These are phyloP conservation scores for Trichoderma orchidacearum DNA, from an alignment of 495 filamentous ascomycete species.

Conservation along the genomic window DNA sequence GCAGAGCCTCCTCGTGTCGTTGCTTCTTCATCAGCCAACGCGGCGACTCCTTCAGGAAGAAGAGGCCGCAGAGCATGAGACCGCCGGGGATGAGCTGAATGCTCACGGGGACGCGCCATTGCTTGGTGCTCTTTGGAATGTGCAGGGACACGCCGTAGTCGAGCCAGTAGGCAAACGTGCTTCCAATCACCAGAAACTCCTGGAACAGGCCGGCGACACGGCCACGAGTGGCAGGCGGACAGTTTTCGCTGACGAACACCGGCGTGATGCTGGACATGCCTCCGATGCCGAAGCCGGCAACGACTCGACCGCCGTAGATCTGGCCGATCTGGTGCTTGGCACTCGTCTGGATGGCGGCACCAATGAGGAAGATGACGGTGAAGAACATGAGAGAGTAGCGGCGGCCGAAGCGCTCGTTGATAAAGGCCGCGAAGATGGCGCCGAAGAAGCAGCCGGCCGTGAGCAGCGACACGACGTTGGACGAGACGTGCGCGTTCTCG, in stretches of 20 bases:
- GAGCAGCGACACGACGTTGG: constrained; percentile 54
- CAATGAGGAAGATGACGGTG: constrained; percentile 21
- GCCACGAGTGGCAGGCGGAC: constrained; percentile 57
- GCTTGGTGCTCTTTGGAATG: constrained; percentile 24
- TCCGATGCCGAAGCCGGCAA: constrained; percentile 54
- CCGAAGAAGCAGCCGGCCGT: constrained; percentile 54
- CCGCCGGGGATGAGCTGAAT: constrained; percentile 51
- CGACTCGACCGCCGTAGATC: constrained; percentile 50
- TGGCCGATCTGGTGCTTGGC: constrained; percentile 21
- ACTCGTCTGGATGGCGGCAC: constrained; percentile 25
- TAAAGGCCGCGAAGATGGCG: constrained; percentile 34
- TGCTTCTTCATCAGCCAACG: constrained; percentile 57
- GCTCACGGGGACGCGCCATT: constrained; percentile 56
- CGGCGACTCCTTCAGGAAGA: constrained; percentile 51
- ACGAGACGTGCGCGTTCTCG: constrained; percentile 23
- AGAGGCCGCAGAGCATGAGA: constrained; percentile 42
- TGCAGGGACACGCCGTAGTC: constrained; percentile 36
- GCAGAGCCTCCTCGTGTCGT: constrained; percentile 52
- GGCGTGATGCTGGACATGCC: constrained; percentile 52
- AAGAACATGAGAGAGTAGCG: constrained; percentile 25
- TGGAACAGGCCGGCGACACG: constrained; percentile 44
- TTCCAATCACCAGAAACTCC: constrained; percentile 45
- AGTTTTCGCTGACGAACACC: constrained; percentile 47
- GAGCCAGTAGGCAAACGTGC: constrained; percentile 44
- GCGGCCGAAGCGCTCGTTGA: constrained; percentile 45